Conservation (phyloP, 352 stramenopile genomes). For the Globisporangium takayamanum region DNA sequence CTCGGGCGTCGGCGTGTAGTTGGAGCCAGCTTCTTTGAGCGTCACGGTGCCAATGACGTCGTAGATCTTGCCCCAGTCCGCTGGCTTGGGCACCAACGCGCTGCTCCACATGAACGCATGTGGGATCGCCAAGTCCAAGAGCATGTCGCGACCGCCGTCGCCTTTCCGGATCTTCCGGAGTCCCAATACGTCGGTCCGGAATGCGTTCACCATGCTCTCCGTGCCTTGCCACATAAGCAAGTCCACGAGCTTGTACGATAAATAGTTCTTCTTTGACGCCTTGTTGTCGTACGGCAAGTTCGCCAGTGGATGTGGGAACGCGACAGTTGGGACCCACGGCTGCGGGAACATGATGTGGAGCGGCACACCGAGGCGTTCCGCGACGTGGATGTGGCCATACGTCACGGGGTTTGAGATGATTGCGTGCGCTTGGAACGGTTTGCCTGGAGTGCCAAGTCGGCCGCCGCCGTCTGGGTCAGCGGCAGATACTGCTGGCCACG, state of each 20-base stretch:
- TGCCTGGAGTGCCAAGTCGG: conserved; percentile 29
- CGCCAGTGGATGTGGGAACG: conserved; percentile 89
- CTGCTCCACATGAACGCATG: conserved; percentile 80
- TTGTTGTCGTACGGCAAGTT: conserved; percentile 77
- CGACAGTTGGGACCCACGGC: conserved; percentile 83
- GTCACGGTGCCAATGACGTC: conserved; percentile 11
- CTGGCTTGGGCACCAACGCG: conserved; percentile 50
- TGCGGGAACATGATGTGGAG: conserved; percentile 94
- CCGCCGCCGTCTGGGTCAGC: conserved; percentile 58
- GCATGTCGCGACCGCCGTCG: conserved; percentile 29
- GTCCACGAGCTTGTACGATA: conserved; percentile 6
- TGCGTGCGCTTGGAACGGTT: conserved; percentile 81
- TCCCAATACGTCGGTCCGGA: conserved; percentile 38
- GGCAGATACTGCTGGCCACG: conserved; percentile 81
- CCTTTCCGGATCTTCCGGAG: conserved; percentile 33
- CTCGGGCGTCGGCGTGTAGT: too few species aligned
- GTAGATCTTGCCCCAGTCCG: conserved; percentile 59
- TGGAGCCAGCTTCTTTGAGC: not conserved
- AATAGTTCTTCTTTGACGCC: conserved; percentile 17
- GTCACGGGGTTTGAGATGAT: conserved; percentile 93
- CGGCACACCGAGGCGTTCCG: conserved; percentile 87
- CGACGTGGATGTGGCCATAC: conserved; percentile 91
- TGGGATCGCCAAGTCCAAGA: conserved; percentile 23
- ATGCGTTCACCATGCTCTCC: conserved; percentile 42
- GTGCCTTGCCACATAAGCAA: conserved; percentile 49